phyloP scores from a whole-genome alignment of 805 yeast genomes.

The Tetrapisispora namnaoensis region DNA sequence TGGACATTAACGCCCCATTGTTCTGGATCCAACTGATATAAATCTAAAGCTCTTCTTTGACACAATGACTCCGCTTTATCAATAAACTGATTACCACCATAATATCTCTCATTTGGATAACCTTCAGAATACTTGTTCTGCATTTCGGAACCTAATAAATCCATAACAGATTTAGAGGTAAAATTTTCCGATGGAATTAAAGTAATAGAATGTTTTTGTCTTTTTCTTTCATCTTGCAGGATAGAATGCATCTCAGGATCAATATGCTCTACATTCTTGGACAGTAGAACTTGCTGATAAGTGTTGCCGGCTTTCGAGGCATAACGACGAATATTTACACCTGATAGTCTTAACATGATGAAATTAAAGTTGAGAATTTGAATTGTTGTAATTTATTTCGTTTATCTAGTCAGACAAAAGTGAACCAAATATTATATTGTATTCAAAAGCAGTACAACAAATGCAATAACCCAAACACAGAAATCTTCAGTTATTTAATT shows the following conservation, averaged over 20 bases:
- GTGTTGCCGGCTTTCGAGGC: constrained; percentile 1
- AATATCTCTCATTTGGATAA: constrained; percentile 95
- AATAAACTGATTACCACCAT: constrained; percentile 94
- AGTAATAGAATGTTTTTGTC: constrained; percentile 88
- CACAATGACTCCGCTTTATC: constrained; percentile 86
- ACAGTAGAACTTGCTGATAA: constrained; percentile 34
- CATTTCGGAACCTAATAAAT: constrained; percentile 91
- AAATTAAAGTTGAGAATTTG: no score
- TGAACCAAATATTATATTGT: no score
- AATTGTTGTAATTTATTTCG: neutral
- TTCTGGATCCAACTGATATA: constrained; percentile 64
- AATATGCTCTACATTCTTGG: constrained; percentile 52
- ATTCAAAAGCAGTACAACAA: no score
- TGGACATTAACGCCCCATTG: constrained; percentile 98
- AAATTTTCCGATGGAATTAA: constrained; percentile 94
- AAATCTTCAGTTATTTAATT: no score
- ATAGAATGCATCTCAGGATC: constrained; percentile 84
- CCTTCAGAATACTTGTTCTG: constrained; percentile 98
- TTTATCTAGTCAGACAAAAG: no score
- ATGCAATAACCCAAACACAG: no score
- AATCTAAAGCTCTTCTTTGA: constrained; percentile 82
- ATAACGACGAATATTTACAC: neutral
- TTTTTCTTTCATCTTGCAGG: constrained; percentile 61
- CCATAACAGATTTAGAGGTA: constrained; percentile 92
- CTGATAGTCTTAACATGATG: neutral